phyloP scores from a whole-genome alignment of 2,329 filamentous ascomycete genomes.

The Cercospora beticola region DNA sequence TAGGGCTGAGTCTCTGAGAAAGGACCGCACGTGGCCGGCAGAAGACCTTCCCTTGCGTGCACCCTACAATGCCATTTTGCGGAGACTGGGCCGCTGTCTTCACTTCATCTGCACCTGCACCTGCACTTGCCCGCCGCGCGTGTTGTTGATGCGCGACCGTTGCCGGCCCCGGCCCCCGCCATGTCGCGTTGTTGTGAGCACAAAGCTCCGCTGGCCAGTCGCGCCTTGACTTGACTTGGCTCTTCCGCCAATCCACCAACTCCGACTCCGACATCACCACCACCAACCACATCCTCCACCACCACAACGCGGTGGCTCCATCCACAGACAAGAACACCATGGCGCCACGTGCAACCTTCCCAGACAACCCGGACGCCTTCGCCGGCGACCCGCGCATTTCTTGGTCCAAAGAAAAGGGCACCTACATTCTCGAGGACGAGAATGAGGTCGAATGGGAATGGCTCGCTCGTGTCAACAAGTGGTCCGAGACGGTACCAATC shows the following conservation, averaged over 20 bases:
- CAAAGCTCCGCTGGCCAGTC: neutral
- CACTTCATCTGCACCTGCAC: neutral
- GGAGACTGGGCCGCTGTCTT: neutral
- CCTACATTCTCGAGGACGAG: conserved; percentile 77
- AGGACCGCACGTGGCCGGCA: neutral
- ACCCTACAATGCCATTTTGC: neutral
- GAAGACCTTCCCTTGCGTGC: neutral
- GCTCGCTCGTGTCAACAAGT: conserved; percentile 67
- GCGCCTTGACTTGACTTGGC: neutral
- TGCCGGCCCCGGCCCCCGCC: neutral
- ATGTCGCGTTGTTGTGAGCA: neutral
- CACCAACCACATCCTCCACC: neutral
- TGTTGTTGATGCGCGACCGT: neutral
- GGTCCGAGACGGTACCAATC: conserved; percentile 63
- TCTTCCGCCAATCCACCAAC: neutral
- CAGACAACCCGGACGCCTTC: conserved; percentile 64
- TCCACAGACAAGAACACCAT: conserved; percentile 5
- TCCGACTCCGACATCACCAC: neutral
- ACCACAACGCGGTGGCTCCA: neutral
- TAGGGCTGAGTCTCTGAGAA: neutral
- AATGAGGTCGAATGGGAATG: conserved; percentile 85
- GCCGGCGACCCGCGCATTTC: conserved; percentile 78
- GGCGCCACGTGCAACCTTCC: conserved; percentile 44
- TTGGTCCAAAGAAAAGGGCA: conserved; percentile 76
- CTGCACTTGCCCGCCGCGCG: neutral